Evolutionary conservation across 1,284 basidiomycete species (phyloP), one percentile per base, ranked within the genome.

Genomic region (Caloboletus inedulis): DNA sequence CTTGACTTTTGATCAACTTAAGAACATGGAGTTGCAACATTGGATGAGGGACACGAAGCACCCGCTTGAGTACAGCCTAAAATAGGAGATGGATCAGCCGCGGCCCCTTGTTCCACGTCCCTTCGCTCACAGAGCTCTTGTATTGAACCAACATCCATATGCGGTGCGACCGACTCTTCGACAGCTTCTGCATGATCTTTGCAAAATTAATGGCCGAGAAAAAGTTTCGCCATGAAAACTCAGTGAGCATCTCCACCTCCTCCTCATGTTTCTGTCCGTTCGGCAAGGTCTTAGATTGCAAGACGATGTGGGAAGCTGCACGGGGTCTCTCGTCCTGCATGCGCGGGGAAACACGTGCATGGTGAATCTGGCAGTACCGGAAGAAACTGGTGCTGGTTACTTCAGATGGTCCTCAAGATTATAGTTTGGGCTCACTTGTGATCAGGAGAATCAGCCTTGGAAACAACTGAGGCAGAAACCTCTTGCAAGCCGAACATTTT

Each of bases 401-500:
- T 56, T 64, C 37, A 53, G 36, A 37, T 53, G 34, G 18, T 41
- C 46, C 30, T 41, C 31, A 31, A 36, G 34, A 43, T 34, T 40
- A 39, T 37, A 36, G 14, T 47, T 41, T 37, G 46, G 39, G 41
- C 51, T 58, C 60, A 94, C 93, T 94, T 93, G 68, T 86, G 81
- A 43, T 95, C 89, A 5, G 88, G 86, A 21, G 86, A 87, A 65
- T 99, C 96, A 43, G 94, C 91, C 69, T 89, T 94, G 13, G 91
- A 87, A 42, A 91, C 80, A 25, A 99, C 87, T 7, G 87, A 84
- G 14, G 80, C 79, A 1, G 89, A 81, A 6, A 97, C 87, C 66
- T 99, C 97, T 69, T 96, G 93, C 59, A 98, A 72, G 12, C 95
- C 94, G 72, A 99, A 98, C 87, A 98, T 97, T 78, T 99, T 99